Evolutionary conservation across 257 asterid species (phyloP).

Genomic region (Apocynum venetum): DNA sequence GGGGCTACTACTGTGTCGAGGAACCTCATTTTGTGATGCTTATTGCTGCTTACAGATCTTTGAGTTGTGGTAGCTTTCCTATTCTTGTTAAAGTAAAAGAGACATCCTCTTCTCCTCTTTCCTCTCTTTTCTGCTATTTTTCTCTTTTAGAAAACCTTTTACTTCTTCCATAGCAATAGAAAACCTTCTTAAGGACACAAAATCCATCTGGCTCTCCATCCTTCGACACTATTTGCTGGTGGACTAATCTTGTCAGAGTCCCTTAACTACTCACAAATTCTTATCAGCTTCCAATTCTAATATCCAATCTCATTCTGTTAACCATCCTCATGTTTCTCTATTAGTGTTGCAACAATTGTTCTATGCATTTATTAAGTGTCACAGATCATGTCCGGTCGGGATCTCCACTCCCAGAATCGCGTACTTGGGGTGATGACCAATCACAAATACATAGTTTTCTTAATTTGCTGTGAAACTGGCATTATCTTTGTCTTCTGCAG

Average conservation of each 20-base stretch:
- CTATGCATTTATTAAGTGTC: neutral
- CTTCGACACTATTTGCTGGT: neutral
- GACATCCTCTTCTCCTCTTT: neutral
- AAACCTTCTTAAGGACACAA: neutral
- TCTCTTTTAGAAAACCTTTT: neutral
- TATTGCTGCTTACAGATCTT: slow-evolving; percentile 4
- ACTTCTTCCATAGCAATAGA: neutral
- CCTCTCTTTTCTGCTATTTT: neutral
- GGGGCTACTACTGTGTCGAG: slow-evolving; percentile 49
- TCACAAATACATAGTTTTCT: neutral
- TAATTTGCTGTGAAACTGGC: neutral
- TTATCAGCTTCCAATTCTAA: neutral
- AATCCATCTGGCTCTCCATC: neutral
- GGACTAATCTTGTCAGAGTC: neutral
- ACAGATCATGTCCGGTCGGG: neutral
- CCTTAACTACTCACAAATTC: neutral
- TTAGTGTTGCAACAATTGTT: neutral
- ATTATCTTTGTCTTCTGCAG: neutral
- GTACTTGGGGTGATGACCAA: neutral
- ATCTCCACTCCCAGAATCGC: neutral
- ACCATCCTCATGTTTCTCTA: neutral
- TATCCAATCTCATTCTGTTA: neutral
- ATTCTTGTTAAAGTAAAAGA: neutral
- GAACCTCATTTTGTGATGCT: slow-evolving; percentile 28
- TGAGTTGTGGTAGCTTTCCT: neutral